Conservation (phyloP, 345 rosid species). For the Tarenaya hassleriana region DNA sequence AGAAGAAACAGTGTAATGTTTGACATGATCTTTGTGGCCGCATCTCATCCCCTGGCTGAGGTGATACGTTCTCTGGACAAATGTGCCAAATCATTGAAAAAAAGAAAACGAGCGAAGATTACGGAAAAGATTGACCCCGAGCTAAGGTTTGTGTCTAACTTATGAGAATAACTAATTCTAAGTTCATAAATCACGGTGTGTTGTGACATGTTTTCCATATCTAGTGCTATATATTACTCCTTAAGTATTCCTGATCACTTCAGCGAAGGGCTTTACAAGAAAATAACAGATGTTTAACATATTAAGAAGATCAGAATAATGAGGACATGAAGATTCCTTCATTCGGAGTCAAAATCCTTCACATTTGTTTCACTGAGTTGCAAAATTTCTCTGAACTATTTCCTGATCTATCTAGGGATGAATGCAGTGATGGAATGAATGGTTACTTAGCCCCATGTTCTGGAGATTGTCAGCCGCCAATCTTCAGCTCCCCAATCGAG, state of each 20-base stretch:
- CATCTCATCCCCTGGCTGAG: conserved; percentile 72
- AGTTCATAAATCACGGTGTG: neutral
- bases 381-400: conserved; percentile 4
- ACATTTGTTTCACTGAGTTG: no score
- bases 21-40: conserved; percentile 71
- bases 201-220: neutral
- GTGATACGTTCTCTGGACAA: conserved; percentile 63
- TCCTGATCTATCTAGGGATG: conserved; percentile 39
- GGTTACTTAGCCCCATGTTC: conserved; percentile 79
- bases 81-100: conserved; percentile 43
- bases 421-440: conserved; percentile 93
- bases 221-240: neutral
- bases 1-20: conserved; percentile 67
- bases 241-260: neutral
- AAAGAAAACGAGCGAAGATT: conserved; percentile 36
- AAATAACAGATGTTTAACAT: no score
- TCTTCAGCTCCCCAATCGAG: conserved; percentile 67
- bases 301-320: neutral
- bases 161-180: conserved; percentile 5
- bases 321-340: neutral
- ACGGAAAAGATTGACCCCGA: conserved; percentile 54
- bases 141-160: conserved; percentile 60
- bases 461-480: conserved; percentile 68
- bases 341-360: no score
- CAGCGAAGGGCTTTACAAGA: no score